Conservation (phyloP, 176 grass and related monocot genomes). For the Carex cristatella region DNA sequence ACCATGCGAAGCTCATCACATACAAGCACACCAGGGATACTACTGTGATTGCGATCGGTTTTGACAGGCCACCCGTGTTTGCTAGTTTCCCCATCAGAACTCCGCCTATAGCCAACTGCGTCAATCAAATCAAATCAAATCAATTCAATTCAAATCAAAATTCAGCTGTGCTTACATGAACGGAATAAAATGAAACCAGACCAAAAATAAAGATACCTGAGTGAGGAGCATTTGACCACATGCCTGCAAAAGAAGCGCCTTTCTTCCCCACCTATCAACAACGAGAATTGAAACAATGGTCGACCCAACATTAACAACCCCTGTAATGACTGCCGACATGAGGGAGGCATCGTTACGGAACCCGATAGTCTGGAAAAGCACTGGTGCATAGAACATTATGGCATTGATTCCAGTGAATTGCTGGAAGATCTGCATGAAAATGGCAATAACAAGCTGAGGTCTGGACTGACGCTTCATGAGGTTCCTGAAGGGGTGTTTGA, state of each 20-base stretch:
- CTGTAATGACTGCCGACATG: conserved; percentile 43
- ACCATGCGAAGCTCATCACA: conserved; percentile 31
- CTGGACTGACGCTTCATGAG: conserved; percentile 14
- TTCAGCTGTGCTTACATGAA: not conserved
- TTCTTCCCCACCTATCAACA: conserved; percentile 39
- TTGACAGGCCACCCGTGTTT: not conserved
- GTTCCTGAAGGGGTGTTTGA: conserved; percentile 16
- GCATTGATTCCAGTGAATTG: conserved; percentile 41
- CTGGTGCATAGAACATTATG: conserved; percentile 37
- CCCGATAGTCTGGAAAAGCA: conserved; percentile 51
- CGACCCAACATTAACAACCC: conserved; percentile 37
- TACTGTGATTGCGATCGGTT: not conserved
- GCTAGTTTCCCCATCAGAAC: not conserved
- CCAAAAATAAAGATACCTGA: conserved; percentile 15
- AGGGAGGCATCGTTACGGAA: conserved; percentile 31
- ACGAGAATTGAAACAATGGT: conserved; percentile 41
- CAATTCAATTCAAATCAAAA: not conserved
- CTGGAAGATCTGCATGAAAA: conserved; percentile 30
- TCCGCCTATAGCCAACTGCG: not conserved
- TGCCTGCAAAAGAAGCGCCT: conserved; percentile 39
- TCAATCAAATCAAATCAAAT: not conserved
- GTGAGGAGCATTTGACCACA: conserved; percentile 48
- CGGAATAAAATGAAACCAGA: not conserved
- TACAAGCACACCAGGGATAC: conserved; percentile 24
- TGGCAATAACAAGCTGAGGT: conserved; percentile 26